phyloP scores from a whole-genome alignment of 345 rosid genomes.

The Litchi chinensis region DNA sequence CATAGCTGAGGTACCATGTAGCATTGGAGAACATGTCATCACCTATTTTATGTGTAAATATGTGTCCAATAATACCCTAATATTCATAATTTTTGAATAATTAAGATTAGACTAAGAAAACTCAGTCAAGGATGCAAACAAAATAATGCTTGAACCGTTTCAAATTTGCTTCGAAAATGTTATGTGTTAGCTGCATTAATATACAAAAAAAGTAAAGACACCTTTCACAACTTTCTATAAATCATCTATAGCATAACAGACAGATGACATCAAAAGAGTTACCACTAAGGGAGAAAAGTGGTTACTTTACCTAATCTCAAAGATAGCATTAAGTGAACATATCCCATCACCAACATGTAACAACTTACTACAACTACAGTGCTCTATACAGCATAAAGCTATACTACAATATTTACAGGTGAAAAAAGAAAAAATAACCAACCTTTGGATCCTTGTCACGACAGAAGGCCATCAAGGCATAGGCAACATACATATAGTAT shows the following conservation, averaged over 20 bases:
- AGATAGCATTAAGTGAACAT: not conserved
- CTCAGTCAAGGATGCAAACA: constrained; percentile 84
- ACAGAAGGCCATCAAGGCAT: constrained; percentile 87
- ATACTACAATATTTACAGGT: not conserved
- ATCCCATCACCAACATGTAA: not conserved
- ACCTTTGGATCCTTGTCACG: constrained; percentile 95
- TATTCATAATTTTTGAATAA: constrained; percentile 1
- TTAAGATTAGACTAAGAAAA: constrained; percentile 17
- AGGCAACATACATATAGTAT: constrained; percentile 89
- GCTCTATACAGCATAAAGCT: not conserved
- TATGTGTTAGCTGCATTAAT: constrained; percentile 77
- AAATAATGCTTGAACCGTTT: constrained; percentile 92
- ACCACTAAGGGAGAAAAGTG: too few relatives aligned
- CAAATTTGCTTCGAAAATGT: constrained; percentile 87
- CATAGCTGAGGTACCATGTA: not conserved
- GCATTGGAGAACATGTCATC: not conserved
- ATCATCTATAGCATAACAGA: not conserved
- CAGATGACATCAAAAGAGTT: not conserved
- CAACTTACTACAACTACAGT: not conserved
- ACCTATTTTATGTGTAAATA: not conserved
- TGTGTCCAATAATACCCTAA: not conserved
- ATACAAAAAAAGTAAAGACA: constrained; percentile 5
- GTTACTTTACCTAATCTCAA: not conserved
- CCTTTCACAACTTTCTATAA: not conserved
- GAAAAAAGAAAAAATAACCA: not conserved